Conservation (phyloP, 169 alveolate genomes). For the Miamiensis avidus region DNA sequence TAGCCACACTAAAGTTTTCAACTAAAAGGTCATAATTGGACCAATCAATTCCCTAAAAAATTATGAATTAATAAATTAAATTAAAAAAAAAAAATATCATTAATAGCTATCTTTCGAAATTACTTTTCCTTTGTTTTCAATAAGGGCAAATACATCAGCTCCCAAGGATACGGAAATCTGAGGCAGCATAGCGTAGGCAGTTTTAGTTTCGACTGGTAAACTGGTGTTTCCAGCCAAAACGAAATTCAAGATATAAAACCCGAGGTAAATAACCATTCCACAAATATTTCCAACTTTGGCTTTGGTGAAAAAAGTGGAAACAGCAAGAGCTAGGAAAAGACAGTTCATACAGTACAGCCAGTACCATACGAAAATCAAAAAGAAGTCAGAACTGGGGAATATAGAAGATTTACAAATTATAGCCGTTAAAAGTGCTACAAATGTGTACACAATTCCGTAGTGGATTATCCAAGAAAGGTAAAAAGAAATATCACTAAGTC, state of each 20-base stretch:
- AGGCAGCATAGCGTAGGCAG: constrained; percentile 18
- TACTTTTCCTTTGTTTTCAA: constrained; percentile 23
- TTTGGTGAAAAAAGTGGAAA: constrained; percentile 24
- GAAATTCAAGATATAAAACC: constrained; percentile 10
- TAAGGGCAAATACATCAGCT: constrained; percentile 19
- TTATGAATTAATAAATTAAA: too few species aligned
- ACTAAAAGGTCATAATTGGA: background rate
- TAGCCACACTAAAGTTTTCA: constrained; percentile 13
- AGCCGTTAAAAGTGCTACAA: constrained; percentile 29
- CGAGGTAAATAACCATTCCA: constrained; percentile 27
- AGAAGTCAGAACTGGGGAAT: constrained; percentile 17
- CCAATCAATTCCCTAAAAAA: constrained; percentile 15
- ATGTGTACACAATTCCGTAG: constrained; percentile 53
- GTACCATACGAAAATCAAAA: constrained; percentile 22
- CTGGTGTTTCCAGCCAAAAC: constrained; percentile 18
- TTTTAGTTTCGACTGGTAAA: background rate
- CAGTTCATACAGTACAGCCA: constrained; percentile 16
- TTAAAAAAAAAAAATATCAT: too few species aligned
- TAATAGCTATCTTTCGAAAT: too few species aligned
- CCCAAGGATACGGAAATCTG: constrained; percentile 5
- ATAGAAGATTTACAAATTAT: background rate
- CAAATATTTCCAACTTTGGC: constrained; percentile 31
- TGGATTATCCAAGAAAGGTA: constrained; percentile 76
- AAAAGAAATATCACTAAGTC: constrained; percentile 72
- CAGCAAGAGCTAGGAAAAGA: constrained; percentile 10